These are phyloP conservation scores for Talaromyces stipitatus DNA, from an alignment of 495 filamentous ascomycete genomes.

Conservation along the genomic window DNA sequence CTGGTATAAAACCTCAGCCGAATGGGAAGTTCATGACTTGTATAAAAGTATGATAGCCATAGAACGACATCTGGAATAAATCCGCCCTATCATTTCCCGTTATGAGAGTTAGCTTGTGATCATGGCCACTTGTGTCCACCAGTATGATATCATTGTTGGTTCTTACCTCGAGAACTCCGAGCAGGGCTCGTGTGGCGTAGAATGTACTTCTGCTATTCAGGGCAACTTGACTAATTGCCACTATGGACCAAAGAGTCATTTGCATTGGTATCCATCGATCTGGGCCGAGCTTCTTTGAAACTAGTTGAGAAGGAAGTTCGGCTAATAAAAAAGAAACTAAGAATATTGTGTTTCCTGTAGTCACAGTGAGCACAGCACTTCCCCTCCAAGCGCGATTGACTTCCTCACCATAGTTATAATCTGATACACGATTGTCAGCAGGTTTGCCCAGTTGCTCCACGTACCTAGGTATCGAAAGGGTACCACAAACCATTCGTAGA, in stretches of 20 bases:
- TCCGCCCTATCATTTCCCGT: too few relatives aligned
- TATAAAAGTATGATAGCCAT: slow-evolving; percentile 61
- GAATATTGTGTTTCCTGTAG: slow-evolving; percentile 36
- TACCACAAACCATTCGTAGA: slow-evolving; percentile 36
- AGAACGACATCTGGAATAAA: slow-evolving; percentile 27
- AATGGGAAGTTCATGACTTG: slow-evolving; percentile 48
- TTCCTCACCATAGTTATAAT: slow-evolving; percentile 10
- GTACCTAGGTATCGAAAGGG: slow-evolving; percentile 21
- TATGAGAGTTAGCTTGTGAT: too few relatives aligned
- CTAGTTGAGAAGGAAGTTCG: slow-evolving; percentile 60
- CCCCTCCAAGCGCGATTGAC: neutral
- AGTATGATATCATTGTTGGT: neutral
- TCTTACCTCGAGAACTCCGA: slow-evolving; percentile 49
- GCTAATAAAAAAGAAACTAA: slow-evolving; percentile 50
- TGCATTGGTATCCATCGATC: slow-evolving; percentile 76
- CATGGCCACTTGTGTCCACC: neutral
- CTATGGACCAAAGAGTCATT: slow-evolving; percentile 65
- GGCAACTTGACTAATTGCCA: slow-evolving; percentile 54
- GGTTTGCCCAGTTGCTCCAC: too few relatives aligned
- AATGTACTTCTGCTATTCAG: slow-evolving; percentile 56
- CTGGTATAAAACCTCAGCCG: slow-evolving; percentile 33
- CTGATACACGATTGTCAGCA: slow-evolving; percentile 10
- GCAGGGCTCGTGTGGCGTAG: slow-evolving; percentile 49
- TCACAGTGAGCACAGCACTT: slow-evolving; percentile 20
- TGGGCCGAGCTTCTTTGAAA: slow-evolving; percentile 60